Conservation (phyloP, 2,329 filamentous ascomycete genomes). For the Pseudohalonectria lignicola region DNA sequence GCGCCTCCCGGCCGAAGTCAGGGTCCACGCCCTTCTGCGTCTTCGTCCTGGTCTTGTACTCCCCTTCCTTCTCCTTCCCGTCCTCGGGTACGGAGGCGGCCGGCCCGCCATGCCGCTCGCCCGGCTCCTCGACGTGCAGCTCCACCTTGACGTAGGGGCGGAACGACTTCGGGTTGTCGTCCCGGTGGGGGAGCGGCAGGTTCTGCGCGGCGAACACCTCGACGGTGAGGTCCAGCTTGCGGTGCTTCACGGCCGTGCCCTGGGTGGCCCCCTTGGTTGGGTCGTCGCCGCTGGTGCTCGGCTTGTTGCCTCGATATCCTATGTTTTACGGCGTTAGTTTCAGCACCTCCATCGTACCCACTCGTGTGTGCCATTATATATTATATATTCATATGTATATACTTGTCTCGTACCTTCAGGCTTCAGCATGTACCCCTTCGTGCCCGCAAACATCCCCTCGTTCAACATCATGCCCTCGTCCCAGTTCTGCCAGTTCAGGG, state of each 20-base stretch:
- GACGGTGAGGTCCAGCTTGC: conserved; percentile 58
- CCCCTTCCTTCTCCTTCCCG: conserved; percentile 42
- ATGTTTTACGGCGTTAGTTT: not conserved
- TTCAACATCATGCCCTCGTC: conserved; percentile 96
- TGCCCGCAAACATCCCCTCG: conserved; percentile 79
- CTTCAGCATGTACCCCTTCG: conserved; percentile 79
- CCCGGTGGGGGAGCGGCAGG: conserved; percentile 51
- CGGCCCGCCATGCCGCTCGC: conserved; percentile 31
- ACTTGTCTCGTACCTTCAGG: conserved; percentile 63
- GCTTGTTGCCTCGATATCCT: conserved; percentile 27
- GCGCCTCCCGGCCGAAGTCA: conserved; percentile 48
- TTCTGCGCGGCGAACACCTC: conserved; percentile 68
- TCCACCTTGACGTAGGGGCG: conserved; percentile 76
- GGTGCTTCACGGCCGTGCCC: conserved; percentile 29
- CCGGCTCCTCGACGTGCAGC: conserved; percentile 65
- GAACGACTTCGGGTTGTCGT: conserved; percentile 44
- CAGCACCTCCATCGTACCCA: not conserved
- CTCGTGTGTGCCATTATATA: not conserved
- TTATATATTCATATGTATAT: too few species aligned
- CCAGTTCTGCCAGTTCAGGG: conserved; percentile 86
- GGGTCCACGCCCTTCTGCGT: conserved; percentile 47
- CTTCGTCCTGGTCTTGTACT: conserved; percentile 42
- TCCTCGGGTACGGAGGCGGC: conserved; percentile 15
- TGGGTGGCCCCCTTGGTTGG: conserved; percentile 12
- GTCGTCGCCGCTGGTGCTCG: conserved; percentile 18